Evolutionary conservation across 139 green algal species (phyloP), one percentile per base, ranked within the genome.

Genomic region (Chlamydomonas asymmetrica): DNA sequence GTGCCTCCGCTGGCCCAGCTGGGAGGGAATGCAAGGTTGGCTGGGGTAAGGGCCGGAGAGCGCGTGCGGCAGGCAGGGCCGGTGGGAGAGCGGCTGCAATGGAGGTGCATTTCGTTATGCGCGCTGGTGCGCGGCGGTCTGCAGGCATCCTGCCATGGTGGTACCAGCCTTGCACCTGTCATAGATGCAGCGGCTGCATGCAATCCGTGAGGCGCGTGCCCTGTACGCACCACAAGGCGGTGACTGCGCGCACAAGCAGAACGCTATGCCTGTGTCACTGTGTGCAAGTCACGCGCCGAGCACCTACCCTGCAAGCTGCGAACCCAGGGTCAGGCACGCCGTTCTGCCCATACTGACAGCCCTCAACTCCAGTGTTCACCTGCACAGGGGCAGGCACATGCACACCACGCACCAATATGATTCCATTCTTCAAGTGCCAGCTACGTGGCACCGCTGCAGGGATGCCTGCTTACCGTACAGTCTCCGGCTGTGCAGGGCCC

Each of bases 401-500:
- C 27, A 61, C 40, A 71, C 18, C 22, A 50, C 20, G 10, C 18
- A 16, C 23, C 37, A 16, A 16, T 48, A 71, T 20, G 29, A 50
- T 27, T 16, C 13, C 25, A 22, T 34, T 29, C 29, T 48, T 56
- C 63, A 18, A 22, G 18, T n/a, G 23, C 23, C 18, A 50, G 40
- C 60, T n/a, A 73, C 65, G 38, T 73, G 59, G 38, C 69, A 66
- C 34, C 13, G 62, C 34, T 34, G 27, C 48, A 67, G 5, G 35
- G 32, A 9, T 43, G 59, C 10, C 54, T 37, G 40, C 78, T 73
- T 27, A 87, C 72, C 39, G 73, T 72, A 76, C 90, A 93, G 50
- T 89, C 80, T 10, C 73, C 39, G 37, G 81, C 67, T n/a, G 76
- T 66, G 71, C 89, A 93, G 10, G 80, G 81, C 64, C 90, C 90